phyloP scores from a whole-genome alignment of 768 basidiomycete genomes.

The Boletus subcaerulescens region DNA sequence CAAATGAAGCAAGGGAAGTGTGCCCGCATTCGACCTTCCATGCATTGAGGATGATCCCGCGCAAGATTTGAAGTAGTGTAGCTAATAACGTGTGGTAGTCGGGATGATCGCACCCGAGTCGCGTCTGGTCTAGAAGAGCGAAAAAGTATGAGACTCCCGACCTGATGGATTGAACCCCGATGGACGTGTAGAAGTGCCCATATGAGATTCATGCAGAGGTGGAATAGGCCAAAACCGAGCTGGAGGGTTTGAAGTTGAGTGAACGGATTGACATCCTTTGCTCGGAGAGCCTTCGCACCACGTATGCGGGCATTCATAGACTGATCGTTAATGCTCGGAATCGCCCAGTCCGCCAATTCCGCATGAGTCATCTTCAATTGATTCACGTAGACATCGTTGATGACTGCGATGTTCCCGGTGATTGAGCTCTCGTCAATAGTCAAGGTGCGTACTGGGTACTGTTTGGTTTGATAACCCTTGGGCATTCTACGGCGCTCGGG shows the following conservation, averaged over 20 bases:
- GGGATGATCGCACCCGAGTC: neutral
- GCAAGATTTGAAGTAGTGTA: no score
- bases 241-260: neutral
- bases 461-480: neutral
- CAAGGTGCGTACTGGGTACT: neutral
- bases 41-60: no score
- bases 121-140: neutral
- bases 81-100: no score
- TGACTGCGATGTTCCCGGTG: neutral
- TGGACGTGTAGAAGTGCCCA: neutral
- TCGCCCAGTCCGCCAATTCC: neutral
- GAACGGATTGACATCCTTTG: neutral
- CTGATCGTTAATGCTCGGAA: neutral
- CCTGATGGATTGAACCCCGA: neutral
- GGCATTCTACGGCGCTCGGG: neutral
- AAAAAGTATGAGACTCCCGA: neutral
- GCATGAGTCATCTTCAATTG: neutral
- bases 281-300: neutral
- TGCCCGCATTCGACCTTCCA: no score
- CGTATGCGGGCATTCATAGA: neutral
- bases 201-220: neutral
- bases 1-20: no score
- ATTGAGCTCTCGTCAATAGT: neutral
- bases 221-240: neutral
- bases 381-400: slow-evolving; percentile 1